Conservation (phyloP, 2,329 filamentous ascomycete genomes). For the Ophiosphaerella narmari region DNA sequence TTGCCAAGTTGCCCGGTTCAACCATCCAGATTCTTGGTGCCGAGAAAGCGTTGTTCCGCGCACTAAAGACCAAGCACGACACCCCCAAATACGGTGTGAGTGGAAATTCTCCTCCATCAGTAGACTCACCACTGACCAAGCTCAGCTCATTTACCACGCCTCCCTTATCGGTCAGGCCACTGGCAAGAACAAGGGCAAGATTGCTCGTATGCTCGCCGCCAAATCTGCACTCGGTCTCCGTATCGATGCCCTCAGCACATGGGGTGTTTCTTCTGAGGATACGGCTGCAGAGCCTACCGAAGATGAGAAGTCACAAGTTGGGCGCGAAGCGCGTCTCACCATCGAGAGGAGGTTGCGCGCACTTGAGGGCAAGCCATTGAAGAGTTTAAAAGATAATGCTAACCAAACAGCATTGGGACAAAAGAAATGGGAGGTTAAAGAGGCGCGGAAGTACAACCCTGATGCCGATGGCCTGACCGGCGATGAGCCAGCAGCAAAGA, state of each 20-base stretch:
- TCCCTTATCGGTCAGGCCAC: constrained; percentile 90
- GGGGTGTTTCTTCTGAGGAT: constrained; percentile 64
- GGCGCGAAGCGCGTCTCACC: constrained; percentile 71
- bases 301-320: constrained; percentile 83
- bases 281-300: constrained; percentile 67
- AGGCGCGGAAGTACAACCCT: constrained; percentile 90
- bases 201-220: constrained; percentile 91
- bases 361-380: constrained; percentile 88
- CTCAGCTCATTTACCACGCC: constrained; percentile 67
- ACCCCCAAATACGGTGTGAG: constrained; percentile 87
- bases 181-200: constrained; percentile 99
- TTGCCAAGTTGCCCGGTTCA: constrained; percentile 92
- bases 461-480: constrained; percentile 85
- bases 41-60: constrained; percentile 97
- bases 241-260: constrained; percentile 85
- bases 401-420: constrained; percentile 39
- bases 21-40: constrained; percentile 98
- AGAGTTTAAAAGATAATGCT: constrained; percentile 69
- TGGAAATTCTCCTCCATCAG: constrained; percentile 72
- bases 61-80: constrained; percentile 98
- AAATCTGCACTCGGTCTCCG: constrained; percentile 93
- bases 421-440: constrained; percentile 88
- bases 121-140: constrained; percentile 50
- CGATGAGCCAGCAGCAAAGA: constrained; percentile 66
- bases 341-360: constrained; percentile 76